Conservation (phyloP, 2,329 filamentous ascomycete genomes). For the Conoideocrella luteorostrata region DNA sequence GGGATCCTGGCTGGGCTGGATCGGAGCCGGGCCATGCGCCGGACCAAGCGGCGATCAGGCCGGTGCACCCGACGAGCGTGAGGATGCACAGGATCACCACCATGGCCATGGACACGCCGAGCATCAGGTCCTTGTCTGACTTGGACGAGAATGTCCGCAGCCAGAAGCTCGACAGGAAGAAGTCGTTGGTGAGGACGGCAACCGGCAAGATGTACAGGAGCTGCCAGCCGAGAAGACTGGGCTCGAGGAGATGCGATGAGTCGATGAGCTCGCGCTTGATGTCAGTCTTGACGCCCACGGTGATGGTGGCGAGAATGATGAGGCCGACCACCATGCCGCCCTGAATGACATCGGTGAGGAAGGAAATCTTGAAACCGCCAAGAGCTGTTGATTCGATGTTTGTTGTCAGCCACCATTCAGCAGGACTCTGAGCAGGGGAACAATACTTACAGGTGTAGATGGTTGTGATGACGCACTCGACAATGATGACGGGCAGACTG, state of each 20-base stretch:
- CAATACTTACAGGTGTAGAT: slow-evolving; percentile 65
- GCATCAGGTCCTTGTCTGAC: slow-evolving; percentile 70
- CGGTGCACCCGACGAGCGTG: slow-evolving; percentile 64
- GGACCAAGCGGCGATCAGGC: slow-evolving; percentile 72
- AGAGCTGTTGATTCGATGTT: slow-evolving; percentile 43
- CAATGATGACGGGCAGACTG: slow-evolving; percentile 68
- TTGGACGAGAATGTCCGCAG: slow-evolving; percentile 75
- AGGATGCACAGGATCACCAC: slow-evolving; percentile 61
- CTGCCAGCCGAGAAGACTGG: slow-evolving; percentile 73
- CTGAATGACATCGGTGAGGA: slow-evolving; percentile 77
- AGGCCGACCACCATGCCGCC: slow-evolving; percentile 70
- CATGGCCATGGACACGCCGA: slow-evolving; percentile 65
- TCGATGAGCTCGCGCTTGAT: slow-evolving; percentile 64
- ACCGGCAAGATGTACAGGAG: slow-evolving; percentile 78
- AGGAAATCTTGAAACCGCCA: slow-evolving; percentile 78
- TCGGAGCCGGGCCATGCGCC: slow-evolving; percentile 63
- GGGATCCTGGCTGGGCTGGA: slow-evolving; percentile 51
- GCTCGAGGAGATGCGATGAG: slow-evolving; percentile 60
- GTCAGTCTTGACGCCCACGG: slow-evolving; percentile 68
- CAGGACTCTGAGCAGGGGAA: neutral
- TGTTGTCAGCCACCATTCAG: too few species aligned
- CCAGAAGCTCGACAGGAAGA: slow-evolving; percentile 82
- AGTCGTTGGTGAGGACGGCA: slow-evolving; percentile 76
- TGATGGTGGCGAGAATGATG: slow-evolving; percentile 68
- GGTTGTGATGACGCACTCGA: slow-evolving; percentile 71